Evolutionary conservation across 305 asterid species (phyloP), one percentile per base, ranked within the genome.

Genomic region (Rubia balearica): DNA sequence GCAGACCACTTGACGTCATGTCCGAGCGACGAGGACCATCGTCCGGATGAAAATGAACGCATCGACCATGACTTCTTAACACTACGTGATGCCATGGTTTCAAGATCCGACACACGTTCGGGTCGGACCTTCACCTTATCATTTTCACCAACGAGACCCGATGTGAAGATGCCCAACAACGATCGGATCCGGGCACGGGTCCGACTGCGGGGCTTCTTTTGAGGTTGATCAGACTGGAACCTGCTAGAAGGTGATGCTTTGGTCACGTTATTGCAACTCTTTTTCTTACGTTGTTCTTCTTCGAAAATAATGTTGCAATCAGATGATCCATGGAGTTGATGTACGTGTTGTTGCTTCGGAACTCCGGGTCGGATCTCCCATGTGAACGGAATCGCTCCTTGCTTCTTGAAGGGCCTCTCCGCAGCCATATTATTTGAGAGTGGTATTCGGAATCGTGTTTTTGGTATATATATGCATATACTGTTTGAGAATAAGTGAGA

Each of bases 301-400:
- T 49, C 56, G 57, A 6, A 51, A 16, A 51, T 6, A 51, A 5
- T 17, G 22, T 13, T 5, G 17, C 9, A 5, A 5, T 16, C 1
- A 16, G 21, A 10, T 21, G 62, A 56, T 10, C 33, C 62, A n/a
- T 19, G 27, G 27, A 27, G 33, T 56, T 56, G 33, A 6, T 19
- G 62, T 0, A 7, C 62, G 33, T 27, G 62, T 56, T 56, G 33
- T n/a, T n/a, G 30, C 14, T 8, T 56, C n/a, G 62, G 33, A 19
- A 56, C 36, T n/a, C 62, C 62, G 62, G 62, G 62, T 21, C 62
- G 62, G 33, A 56, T 56, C 62, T 56, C 62, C 62, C 62, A 56
- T 56, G 11, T 56, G 62, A 56, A 19, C 3, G 62, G 62, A 56
- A 56, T 21, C 1, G 33, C 8, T 56, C 33, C 62, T 19, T 56